Conservation (phyloP, 176 grass and related monocot species). For the Pharus latifolius region DNA sequence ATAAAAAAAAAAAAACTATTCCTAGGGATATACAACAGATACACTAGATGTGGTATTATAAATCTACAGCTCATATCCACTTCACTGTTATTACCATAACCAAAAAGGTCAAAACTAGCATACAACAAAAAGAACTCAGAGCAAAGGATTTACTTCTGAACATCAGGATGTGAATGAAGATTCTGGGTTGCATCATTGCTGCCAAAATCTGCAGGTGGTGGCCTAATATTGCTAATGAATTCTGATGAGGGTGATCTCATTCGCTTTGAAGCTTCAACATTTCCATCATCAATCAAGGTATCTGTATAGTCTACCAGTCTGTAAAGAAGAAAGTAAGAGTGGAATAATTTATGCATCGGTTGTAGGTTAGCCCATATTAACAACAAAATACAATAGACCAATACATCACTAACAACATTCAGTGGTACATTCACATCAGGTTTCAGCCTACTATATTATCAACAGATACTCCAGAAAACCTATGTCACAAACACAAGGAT, state of each 20-base stretch:
- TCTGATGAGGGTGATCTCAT: slow-evolving; percentile 42
- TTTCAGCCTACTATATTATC: slow-evolving; percentile 19
- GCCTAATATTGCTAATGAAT: slow-evolving; percentile 13
- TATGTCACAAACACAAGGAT: not conserved
- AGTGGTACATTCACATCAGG: not conserved
- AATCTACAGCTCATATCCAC: not conserved
- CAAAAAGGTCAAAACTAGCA: slow-evolving; percentile 14
- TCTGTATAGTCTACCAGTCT: slow-evolving; percentile 41
- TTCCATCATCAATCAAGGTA: slow-evolving; percentile 27
- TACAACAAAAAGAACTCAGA: slow-evolving; percentile 14
- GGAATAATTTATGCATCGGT: not conserved
- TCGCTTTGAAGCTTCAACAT: slow-evolving; percentile 45
- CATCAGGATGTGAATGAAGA: slow-evolving; percentile 27
- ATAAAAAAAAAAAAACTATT: not conserved
- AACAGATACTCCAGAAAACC: slow-evolving; percentile 7
- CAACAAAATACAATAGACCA: not conserved
- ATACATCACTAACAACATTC: not conserved
- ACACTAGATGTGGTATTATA: not conserved
- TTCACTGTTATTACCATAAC: not conserved
- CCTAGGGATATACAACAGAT: not conserved
- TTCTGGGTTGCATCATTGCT: slow-evolving; percentile 20
- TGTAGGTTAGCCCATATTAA: not conserved
- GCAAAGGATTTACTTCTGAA: slow-evolving; percentile 36
- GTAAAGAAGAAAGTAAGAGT: slow-evolving; percentile 3
- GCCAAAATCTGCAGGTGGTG: slow-evolving; percentile 19